Percentiles rank a stretch among this genome's conserved stretches.
Conservation (phyloP, 352 stramenopile species). For the Blastocystis sp. region DNA sequence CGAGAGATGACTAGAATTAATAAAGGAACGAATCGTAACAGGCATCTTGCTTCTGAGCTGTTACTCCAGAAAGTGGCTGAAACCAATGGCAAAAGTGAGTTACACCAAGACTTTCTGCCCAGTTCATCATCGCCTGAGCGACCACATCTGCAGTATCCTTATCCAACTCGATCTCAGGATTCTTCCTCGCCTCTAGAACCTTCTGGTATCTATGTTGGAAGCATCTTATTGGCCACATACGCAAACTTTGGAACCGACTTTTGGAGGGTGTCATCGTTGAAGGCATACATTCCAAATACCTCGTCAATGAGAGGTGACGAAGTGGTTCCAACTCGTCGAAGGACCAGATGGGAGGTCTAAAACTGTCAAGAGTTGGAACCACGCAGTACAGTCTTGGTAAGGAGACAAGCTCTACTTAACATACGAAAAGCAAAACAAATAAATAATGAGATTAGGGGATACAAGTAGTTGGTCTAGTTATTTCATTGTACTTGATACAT, state of each 20-base stretch:
- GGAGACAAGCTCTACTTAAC: background rate
- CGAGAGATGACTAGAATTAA: conserved; percentile 37
- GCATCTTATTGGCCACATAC: background rate
- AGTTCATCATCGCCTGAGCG: conserved; percentile 62
- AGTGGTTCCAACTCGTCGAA: background rate
- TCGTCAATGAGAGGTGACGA: conserved; percentile 40
- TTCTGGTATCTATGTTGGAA: conserved; percentile 18
- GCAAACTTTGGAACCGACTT: conserved; percentile 28
- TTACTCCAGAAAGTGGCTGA: conserved; percentile 73
- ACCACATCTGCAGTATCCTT: conserved; percentile 61
- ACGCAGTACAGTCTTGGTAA: background rate
- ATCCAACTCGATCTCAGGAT: conserved; percentile 21
- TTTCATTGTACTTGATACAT: background rate
- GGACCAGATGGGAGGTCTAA: background rate
- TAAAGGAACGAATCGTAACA: conserved; percentile 71
- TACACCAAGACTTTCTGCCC: conserved; percentile 66
- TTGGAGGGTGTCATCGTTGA: conserved; percentile 54
- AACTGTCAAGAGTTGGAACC: background rate
- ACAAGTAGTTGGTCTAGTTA: background rate
- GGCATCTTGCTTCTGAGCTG: conserved; percentile 75
- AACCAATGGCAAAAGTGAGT: conserved; percentile 80
- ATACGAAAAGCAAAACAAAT: background rate
- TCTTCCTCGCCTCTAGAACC: conserved; percentile 33
- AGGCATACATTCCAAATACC: conserved; percentile 54
- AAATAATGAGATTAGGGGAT: conserved; percentile 5